Evolutionary conservation across 208 protist genomes (phyloP).

Genomic region (Wallacemonas rigidus): DNA sequence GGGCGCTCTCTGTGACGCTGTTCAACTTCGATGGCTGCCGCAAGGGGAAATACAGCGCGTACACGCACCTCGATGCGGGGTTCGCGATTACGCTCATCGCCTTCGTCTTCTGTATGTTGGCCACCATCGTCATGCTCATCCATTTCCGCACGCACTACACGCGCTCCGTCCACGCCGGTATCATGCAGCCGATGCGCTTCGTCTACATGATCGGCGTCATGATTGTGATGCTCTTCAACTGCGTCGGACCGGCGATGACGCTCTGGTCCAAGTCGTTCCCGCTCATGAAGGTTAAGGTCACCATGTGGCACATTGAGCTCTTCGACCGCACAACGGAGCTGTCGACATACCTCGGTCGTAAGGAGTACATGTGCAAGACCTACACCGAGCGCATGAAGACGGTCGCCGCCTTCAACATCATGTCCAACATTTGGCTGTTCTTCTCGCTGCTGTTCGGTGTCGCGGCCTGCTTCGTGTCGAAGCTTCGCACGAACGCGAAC

Average conservation of each 20-base stretch:
- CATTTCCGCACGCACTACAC: slow-evolving; percentile 48
- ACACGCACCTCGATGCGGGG: slow-evolving; percentile 47
- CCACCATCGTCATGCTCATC: slow-evolving; percentile 30
- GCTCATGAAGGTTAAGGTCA: slow-evolving; percentile 35
- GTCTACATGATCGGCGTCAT: slow-evolving; percentile 34
- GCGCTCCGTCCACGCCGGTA: slow-evolving; percentile 38
- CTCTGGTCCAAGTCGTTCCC: slow-evolving; percentile 40
- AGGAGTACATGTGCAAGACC: slow-evolving; percentile 42
- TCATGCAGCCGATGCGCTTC: slow-evolving; percentile 32
- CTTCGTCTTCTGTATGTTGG: slow-evolving; percentile 30
- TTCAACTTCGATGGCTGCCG: slow-evolving; percentile 45
- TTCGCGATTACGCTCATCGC: slow-evolving; percentile 46
- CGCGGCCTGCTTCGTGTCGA: slow-evolving; percentile 30
- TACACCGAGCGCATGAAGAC: slow-evolving; percentile 55
- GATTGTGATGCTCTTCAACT: slow-evolving; percentile 47
- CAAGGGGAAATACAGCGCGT: slow-evolving; percentile 33
- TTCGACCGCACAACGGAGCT: slow-evolving; percentile 35
- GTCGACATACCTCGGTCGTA: slow-evolving; percentile 43
- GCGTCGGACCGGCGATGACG: slow-evolving; percentile 34
- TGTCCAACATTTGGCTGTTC: slow-evolving; percentile 50
- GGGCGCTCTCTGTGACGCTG: slow-evolving; percentile 39
- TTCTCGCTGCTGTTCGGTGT: slow-evolving; percentile 37
- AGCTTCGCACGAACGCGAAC: slow-evolving; percentile 16
- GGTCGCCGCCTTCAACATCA: slow-evolving; percentile 43
- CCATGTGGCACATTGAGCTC: slow-evolving; percentile 51